Base-by-base conservation (phyloP, 2,329 filamentous ascomycete genomes). In the Cladobotryum mycophilum region DNA sequence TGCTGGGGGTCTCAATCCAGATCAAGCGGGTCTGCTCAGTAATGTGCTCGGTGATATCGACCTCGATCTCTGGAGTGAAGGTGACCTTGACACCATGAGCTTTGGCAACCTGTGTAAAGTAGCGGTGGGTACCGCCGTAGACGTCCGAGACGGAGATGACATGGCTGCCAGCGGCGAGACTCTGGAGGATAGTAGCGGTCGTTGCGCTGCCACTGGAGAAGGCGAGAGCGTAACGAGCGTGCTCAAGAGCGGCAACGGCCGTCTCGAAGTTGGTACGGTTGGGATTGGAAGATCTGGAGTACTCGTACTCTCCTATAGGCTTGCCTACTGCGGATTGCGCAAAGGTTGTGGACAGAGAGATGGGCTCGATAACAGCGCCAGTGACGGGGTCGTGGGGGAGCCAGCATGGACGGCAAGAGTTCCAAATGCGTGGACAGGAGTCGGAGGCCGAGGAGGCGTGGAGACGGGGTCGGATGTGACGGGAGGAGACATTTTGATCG, bases 61-160 rank as follows among this genome's bases (percentile, higher is more conserved):
- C 76, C 72, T 96, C 92, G 64, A 99, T 95, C 70, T 85, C 85
- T 9, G 90, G 89, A 5, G 90, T 92, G 70, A 99, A 99, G 45
- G 92, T 95, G 55, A 97, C 93, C 61, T 87, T 83, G 49, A 99
- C 89, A 62, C 92, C 89, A 70, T 99, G 93, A 22, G 93, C 90
- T 63, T 89, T 84, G 51, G 93, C 93, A 46, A 97, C 93, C 74
- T 96, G 91, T 58, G 93, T 99, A 77, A 99, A 99, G 77, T 99
- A 99, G 64, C 93, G 82, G 75, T 99, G 93, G 40, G 93, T 99
- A 61, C 93, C 93, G 60, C 93, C 93, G 70, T 99, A 99, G 61
- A 99, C 91, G 69, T 99, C 93, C 42, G 90, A 95, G 44, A 99
- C 89, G 55, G 90, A 96, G 61, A 99, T 85, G 63, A 99, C 89